These are phyloP conservation scores for Holtermannia corniformis DNA, from an alignment of 768 basidiomycete genomes.

Conservation along the genomic window DNA sequence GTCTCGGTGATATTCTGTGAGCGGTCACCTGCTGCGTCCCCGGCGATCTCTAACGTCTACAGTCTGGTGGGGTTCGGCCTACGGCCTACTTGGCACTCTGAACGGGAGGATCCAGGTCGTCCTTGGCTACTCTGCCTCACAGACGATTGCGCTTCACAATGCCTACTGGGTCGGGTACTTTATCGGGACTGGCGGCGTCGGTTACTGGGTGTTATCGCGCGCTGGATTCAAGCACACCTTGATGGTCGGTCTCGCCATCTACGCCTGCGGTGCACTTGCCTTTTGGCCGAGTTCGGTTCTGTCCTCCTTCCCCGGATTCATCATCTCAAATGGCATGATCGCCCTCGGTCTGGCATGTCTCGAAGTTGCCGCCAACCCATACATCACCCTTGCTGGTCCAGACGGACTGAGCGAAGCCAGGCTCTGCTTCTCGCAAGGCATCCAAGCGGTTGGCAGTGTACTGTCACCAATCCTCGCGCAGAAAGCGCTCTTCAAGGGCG, in stretches of 20 bases:
- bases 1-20: not conserved
- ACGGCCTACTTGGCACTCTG: slow-evolving; percentile 37
- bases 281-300: slow-evolving; percentile 38
- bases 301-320: slow-evolving; percentile 28
- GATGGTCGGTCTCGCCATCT: slow-evolving; percentile 34
- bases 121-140: slow-evolving; percentile 17
- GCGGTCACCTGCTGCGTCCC: not conserved
- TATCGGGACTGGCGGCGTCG: slow-evolving; percentile 23
- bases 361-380: slow-evolving; percentile 37
- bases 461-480: slow-evolving; percentile 26
- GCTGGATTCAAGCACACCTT: slow-evolving; percentile 36
- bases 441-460: slow-evolving; percentile 32
- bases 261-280: slow-evolving; percentile 32
- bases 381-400: slow-evolving; percentile 38
- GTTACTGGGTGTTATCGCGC: slow-evolving; percentile 32
- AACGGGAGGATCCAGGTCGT: slow-evolving; percentile 27
- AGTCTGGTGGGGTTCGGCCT: slow-evolving; percentile 39
- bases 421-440: slow-evolving; percentile 36
- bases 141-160: slow-evolving; percentile 25
- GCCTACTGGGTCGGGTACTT: slow-evolving; percentile 35
- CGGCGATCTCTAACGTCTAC: slow-evolving; percentile 30
- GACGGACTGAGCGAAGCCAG: slow-evolving; percentile 30
- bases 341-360: slow-evolving; percentile 28
- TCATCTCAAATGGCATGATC: slow-evolving; percentile 36
- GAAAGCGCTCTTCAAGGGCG: slow-evolving; percentile 20